These are phyloP conservation scores for Phaffomyces antillensis DNA, from an alignment of 805 yeast species.

Conservation along the genomic window DNA sequence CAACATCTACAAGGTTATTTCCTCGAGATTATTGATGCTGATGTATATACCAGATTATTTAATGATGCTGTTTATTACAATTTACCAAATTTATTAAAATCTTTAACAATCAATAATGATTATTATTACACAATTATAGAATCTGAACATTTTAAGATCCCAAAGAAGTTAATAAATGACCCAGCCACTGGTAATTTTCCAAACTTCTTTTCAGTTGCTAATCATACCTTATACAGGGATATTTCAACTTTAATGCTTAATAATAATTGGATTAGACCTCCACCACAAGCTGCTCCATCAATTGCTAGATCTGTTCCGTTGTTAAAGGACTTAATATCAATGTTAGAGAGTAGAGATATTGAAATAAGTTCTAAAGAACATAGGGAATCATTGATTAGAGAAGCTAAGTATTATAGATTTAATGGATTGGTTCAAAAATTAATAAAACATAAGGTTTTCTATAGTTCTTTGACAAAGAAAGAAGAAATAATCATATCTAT, in stretches of 20 bases:
- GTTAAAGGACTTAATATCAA: slow-evolving; percentile 33
- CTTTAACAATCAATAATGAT: slow-evolving; percentile 43
- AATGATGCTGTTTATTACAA: slow-evolving; percentile 70
- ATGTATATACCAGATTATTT: slow-evolving; percentile 53
- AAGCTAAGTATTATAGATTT: slow-evolving; percentile 73
- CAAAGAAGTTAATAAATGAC: slow-evolving; percentile 43
- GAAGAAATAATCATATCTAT: slow-evolving; percentile 46
- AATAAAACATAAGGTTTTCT: slow-evolving; percentile 40
- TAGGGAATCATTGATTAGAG: slow-evolving; percentile 51
- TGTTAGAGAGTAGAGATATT: slow-evolving; percentile 48
- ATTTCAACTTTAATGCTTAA: slow-evolving; percentile 34
- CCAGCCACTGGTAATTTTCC: slow-evolving; percentile 59
- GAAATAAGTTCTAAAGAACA: slow-evolving; percentile 45
- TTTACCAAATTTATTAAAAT: slow-evolving; percentile 45
- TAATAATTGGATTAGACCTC: slow-evolving; percentile 60
- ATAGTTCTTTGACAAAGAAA: slow-evolving; percentile 42
- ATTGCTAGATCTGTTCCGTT: slow-evolving; percentile 13
- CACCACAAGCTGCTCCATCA: slow-evolving; percentile 62
- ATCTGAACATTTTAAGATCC: slow-evolving; percentile 48
- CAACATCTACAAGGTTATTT: slow-evolving; percentile 78
- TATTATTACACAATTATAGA: slow-evolving; percentile 52
- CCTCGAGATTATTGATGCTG: slow-evolving; percentile 51
- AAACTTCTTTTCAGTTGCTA: slow-evolving; percentile 65
- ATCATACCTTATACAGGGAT: slow-evolving; percentile 44
- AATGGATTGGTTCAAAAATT: slow-evolving; percentile 66